Evolutionary conservation across 306 rosid species (phyloP), one percentile per base, ranked within the genome.

Genomic region (Gynostemma pentaphyllum): DNA sequence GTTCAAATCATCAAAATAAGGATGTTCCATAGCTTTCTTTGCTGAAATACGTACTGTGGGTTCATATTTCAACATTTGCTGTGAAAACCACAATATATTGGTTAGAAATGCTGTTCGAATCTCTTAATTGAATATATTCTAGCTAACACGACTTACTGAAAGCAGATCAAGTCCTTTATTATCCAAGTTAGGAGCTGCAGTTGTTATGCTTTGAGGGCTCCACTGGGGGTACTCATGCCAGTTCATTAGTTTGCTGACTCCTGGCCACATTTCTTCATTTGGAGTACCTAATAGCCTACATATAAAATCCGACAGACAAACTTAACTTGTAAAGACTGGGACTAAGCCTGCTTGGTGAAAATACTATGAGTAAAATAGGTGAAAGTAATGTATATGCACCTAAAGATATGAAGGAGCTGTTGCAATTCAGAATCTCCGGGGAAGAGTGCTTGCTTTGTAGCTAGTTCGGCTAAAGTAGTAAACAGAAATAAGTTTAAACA

Each of bases 221-320:
- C 99, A 92, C 51, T 84, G 99, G 5, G 96, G 95, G 62, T 88
- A 92, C 72, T 92, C 96, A 54, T 92, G 99, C 99, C 96, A 92
- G 71, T 92, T 84, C 87, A 82, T 79, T 9, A 92, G 85, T 37
- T 84, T 82, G 72, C 95, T 92, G 32, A 92, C 95, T 12, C 96
- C 99, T 4, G 94, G 99, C 99, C 99, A 88, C 70, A 81, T n/a
- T 45, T 76, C 66, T 69, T 92, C 96, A 67, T 88, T 92, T 22
- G 99, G 99, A 37, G 99, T 92, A 4, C 99, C 99, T 70, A 92
- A 76, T 45, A 84, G 72, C 79, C 96, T 85, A 80, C 78, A 71
- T 53, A 13, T 37, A 42, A 53, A 64, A 14, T 39, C 15, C 49
- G 44, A 50, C 64, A 50, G 0, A n/a, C 57, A 49, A 21, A 3